Evolutionary conservation across 768 basidiomycete species (phyloP), one percentile per base, ranked within the genome.

Genomic region (Lactarius akahatsu): DNA sequence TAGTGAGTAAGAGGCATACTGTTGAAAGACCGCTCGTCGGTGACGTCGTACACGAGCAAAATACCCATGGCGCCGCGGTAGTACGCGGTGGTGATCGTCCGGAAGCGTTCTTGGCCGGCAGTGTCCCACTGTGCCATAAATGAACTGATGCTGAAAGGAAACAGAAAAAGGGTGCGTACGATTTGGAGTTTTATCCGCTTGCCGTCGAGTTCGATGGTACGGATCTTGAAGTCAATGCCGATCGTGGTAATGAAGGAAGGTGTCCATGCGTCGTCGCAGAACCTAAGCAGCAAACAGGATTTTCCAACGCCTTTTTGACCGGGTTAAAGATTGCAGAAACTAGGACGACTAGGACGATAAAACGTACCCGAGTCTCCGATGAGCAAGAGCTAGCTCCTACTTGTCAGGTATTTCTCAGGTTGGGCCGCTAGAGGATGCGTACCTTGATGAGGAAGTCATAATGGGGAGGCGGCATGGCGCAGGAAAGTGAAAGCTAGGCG

Each of bases 231-330:
- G 86, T 97, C 95, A 72, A 98, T 96, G 66, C 96, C 97, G 77
- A 99, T 99, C 64, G 97, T 99, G 64, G 96, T 98, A 79, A 98
- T 98, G 82, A 98, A 98, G 54, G 92, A 95, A 57, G 96, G 96
- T 40, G 97, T 98, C 95, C 96, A 99, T 70, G 96, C 92, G 79
- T 99, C 97, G 81, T 98, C 97, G 76, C 95, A 98, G 86, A 99
- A 99, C 70, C 94, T 90, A 68, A 94, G 85, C 61, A 95, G 82
- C n/a, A 95, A 83, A 80, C 92, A 94, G 32, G 96, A 98, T 83
- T 99, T 96, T 69, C 96, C 94, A 72, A 97, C 96, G 79, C 94
- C 94, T 89, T 32, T 32, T 47, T 34, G 56, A 55, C 45, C 15
- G 34, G 28, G 26, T 50, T 18, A 16, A n/a, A 13, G n/a, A 23